Evolutionary conservation across 2,329 filamentous ascomycete genomes (phyloP).

Genomic region (Ceratocystis variospora): DNA sequence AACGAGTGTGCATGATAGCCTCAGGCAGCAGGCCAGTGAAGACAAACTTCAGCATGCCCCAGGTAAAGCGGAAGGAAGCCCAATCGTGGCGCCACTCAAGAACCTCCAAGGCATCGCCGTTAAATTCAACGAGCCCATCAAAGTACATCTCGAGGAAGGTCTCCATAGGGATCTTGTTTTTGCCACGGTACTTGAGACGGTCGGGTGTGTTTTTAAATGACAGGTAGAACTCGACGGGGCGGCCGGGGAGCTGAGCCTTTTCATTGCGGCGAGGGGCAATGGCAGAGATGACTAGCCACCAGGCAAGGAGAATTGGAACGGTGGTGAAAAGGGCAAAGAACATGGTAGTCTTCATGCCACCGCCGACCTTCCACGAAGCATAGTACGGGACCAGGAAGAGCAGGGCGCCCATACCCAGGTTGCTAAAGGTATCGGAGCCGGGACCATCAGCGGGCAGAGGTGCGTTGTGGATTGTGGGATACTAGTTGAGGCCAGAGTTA

Average conservation of each 20-base stretch:
- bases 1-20: conserved; percentile 81
- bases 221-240: conserved; percentile 81
- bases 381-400: conserved; percentile 62
- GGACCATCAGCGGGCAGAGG: conserved; percentile 82
- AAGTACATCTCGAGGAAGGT: conserved; percentile 98
- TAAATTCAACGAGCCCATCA: conserved; percentile 86
- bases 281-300: conserved; percentile 62
- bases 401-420: conserved; percentile 57
- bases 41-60: conserved; percentile 75
- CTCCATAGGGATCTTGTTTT: conserved; percentile 74
- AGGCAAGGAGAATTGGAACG: conserved; percentile 65
- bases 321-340: conserved; percentile 77
- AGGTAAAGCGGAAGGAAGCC: conserved; percentile 86
- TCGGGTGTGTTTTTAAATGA: conserved; percentile 58
- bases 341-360: conserved; percentile 73
- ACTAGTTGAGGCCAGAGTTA: conserved; percentile 39
- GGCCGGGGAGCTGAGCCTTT: conserved; percentile 75
- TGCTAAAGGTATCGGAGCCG: conserved; percentile 78
- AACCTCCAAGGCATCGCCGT: conserved; percentile 76
- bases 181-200: conserved; percentile 55
- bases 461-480: conserved; percentile 80
- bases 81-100: conserved; percentile 95
- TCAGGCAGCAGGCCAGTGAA: conserved; percentile 78
- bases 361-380: conserved; percentile 67
- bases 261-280: conserved; percentile 84